These are phyloP conservation scores for Waltiozyma sp. DNA, from an alignment of 1,139 yeast species.

Conservation along the genomic window DNA sequence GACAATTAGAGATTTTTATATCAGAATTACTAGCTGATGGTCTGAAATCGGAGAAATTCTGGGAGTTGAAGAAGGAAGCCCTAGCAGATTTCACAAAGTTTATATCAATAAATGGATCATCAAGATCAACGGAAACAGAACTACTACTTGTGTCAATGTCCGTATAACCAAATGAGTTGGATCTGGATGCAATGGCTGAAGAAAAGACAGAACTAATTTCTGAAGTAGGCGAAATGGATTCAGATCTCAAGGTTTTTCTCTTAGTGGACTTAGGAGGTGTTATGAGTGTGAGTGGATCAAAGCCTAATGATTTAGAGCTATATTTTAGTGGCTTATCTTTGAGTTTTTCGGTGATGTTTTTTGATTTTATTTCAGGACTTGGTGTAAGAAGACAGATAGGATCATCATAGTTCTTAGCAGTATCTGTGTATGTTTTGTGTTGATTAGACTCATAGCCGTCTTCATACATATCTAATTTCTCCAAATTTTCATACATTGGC, in stretches of 20 bases:
- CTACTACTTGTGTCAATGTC: too few species aligned
- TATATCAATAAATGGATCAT: not conserved
- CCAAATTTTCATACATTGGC: not conserved
- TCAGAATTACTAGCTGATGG: too few species aligned
- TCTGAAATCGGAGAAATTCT: not conserved
- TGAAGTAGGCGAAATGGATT: not conserved
- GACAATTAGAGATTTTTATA: too few species aligned
- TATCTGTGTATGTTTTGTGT: not conserved
- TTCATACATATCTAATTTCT: not conserved
- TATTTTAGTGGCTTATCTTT: too few species aligned
- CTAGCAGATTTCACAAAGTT: too few species aligned
- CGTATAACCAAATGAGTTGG: not conserved
- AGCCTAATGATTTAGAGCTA: not conserved
- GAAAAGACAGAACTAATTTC: not conserved
- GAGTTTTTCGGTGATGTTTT: too few species aligned
- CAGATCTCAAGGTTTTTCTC: not conserved
- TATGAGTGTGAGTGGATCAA: not conserved
- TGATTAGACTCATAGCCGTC: not conserved
- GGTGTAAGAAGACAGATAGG: not conserved
- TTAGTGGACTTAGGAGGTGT: not conserved
- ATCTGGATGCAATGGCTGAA: not conserved
- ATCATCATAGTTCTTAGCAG: not conserved
- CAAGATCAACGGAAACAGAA: not conserved
- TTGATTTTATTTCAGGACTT: too few species aligned
- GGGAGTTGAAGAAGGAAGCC: not conserved